A percentile compares a stretch with the other conserved stretches of the same genome.
Evolutionary conservation across 192 early-diverging fungal genomes (phyloP).

Genomic region (Thamnidium elegans): DNA sequence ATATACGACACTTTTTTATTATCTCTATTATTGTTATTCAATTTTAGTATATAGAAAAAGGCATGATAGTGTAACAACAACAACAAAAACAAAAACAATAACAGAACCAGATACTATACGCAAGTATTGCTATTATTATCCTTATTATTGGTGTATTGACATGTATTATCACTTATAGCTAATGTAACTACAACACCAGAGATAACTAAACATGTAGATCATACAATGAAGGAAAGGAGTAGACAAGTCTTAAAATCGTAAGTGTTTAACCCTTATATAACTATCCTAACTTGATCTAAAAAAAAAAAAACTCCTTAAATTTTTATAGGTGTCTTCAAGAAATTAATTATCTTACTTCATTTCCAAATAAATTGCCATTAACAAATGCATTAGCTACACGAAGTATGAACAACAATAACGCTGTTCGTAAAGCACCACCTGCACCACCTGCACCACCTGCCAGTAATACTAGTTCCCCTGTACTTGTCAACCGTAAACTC

Average conservation of each 20-base stretch:
- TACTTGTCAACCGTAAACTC: not conserved
- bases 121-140: conserved; percentile 3
- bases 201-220: not conserved
- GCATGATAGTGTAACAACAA: not conserved
- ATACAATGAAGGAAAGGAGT: conserved; percentile 59
- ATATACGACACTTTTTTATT: not conserved
- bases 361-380: conserved; percentile 37
- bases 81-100: conserved; percentile 4
- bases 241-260: conserved; percentile 75
- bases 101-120: conserved; percentile 19
- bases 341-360: conserved; percentile 53
- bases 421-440: not conserved
- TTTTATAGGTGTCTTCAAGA: conserved; percentile 55
- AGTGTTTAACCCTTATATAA: conserved; percentile 4
- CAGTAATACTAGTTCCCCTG: conserved; percentile 9
- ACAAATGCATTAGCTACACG: conserved; percentile 18
- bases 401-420: conserved; percentile 4
- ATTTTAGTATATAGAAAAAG: conserved; percentile 15
- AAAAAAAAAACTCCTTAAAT: not conserved
- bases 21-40: not conserved
- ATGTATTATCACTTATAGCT: not conserved
- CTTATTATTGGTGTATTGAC: too few relatives aligned
- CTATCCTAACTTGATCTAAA: not conserved
- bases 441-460: not conserved
- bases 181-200: not conserved